Percentiles rank a stretch among this genome's conserved stretches.
These are phyloP conservation scores for Millerozyma miso DNA, from an alignment of 805 yeast species.

Conservation along the genomic window DNA sequence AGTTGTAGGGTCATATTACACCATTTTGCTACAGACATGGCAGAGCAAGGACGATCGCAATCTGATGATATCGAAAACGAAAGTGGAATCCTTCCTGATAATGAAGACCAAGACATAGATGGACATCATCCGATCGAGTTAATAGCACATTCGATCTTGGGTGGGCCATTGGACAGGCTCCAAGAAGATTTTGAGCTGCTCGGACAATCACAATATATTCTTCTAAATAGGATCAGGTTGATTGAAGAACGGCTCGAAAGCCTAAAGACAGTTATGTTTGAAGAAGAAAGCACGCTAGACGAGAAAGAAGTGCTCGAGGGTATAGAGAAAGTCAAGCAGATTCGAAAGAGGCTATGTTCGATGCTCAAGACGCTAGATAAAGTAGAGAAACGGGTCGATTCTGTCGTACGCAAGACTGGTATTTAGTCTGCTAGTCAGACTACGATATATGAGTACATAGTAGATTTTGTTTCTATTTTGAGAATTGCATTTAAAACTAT, in stretches of 20 bases:
- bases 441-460: too few species aligned
- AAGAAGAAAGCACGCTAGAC: constrained; percentile 11
- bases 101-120: not conserved
- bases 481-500: not conserved
- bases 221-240: constrained; percentile 44
- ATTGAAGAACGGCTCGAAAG: constrained; percentile 32
- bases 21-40: not conserved
- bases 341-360: constrained; percentile 29
- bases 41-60: not conserved
- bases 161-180: constrained; percentile 49
- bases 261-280: constrained; percentile 18
- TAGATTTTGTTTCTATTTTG: too few species aligned
- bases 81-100: not conserved
- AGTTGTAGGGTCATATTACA: not conserved
- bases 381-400: constrained; percentile 34
- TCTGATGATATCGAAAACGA: not conserved
- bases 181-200: constrained; percentile 48
- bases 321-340: constrained; percentile 18
- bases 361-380: constrained; percentile 25
- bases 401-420: too few species aligned
- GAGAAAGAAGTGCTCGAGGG: constrained; percentile 18
- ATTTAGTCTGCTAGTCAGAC: too few species aligned
- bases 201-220: constrained; percentile 53
- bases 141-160: constrained; percentile 52
- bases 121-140: constrained; percentile 53